These are phyloP conservation scores for Candida incommunis DNA, from an alignment of 805 yeast genomes.

Conservation along the genomic window DNA sequence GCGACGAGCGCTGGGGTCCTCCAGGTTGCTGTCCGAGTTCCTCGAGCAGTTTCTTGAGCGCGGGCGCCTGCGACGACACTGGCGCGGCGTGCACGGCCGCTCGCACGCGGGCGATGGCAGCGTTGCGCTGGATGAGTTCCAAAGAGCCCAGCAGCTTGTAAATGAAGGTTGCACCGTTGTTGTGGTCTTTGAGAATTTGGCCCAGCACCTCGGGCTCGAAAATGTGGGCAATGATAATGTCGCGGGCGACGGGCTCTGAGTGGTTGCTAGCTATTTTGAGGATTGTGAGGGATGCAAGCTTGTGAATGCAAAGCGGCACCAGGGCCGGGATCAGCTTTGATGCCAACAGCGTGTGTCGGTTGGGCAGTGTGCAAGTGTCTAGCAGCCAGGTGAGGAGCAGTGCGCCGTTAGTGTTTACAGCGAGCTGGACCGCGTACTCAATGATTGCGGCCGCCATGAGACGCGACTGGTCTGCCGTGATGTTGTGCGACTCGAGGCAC, in stretches of 20 bases:
- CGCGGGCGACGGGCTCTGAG: conserved; percentile 47
- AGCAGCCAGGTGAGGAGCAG: conserved; percentile 85
- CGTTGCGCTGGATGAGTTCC: conserved; percentile 42
- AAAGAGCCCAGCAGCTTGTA: conserved; percentile 60
- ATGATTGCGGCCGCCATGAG: conserved; percentile 68
- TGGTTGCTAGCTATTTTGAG: conserved; percentile 62
- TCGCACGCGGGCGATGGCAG: conserved; percentile 42
- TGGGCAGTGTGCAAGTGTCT: conserved; percentile 52
- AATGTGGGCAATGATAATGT: conserved; percentile 45
- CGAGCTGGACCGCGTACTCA: conserved; percentile 62
- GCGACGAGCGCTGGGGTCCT: background rate
- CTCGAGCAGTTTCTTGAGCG: conserved; percentile 75
- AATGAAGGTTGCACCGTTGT: conserved; percentile 63
- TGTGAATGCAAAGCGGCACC: conserved; percentile 56
- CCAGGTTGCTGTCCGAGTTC: conserved; percentile 56
- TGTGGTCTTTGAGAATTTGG: conserved; percentile 48
- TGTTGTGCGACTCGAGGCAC: conserved; percentile 67
- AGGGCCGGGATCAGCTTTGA: conserved; percentile 48
- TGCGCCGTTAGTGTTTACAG: conserved; percentile 77
- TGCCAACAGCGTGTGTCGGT: conserved; percentile 34
- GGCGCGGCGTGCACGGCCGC: conserved; percentile 32
- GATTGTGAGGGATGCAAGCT: conserved; percentile 71
- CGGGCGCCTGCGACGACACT: conserved; percentile 43
- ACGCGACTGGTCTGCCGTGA: conserved; percentile 52
- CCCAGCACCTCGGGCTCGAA: conserved; percentile 37